phyloP scores from a whole-genome alignment of 805 yeast species.

The Nadsonia fulvescens region DNA sequence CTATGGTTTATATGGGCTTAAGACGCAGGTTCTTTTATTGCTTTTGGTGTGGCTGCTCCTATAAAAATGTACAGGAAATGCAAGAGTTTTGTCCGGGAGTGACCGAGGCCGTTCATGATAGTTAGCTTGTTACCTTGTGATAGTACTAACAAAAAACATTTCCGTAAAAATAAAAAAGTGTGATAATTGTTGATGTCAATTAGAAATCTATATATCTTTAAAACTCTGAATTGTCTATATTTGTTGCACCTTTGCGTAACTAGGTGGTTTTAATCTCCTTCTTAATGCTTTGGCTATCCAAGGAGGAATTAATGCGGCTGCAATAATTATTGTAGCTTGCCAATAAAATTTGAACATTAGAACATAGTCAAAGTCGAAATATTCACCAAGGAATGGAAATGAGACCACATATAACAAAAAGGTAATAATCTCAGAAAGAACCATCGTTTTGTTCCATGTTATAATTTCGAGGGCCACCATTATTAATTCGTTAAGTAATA shows the following conservation, averaged over 20 bases:
- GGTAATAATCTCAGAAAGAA: constrained; percentile 54
- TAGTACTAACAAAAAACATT: no score
- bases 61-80: no score
- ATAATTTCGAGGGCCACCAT: constrained; percentile 90
- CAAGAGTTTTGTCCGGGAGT: no score
- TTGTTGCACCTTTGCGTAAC: constrained; percentile 93
- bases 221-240: no score
- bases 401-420: constrained; percentile 48
- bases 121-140: no score
- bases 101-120: no score
- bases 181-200: no score
- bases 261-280: constrained; percentile 75
- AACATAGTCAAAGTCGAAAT: constrained; percentile 57
- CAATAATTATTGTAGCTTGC: constrained; percentile 46
- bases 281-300: constrained; percentile 69
- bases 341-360: constrained; percentile 40
- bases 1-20: no score
- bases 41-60: no score
- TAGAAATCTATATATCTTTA: not conserved
- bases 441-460: constrained; percentile 78
- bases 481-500: constrained; percentile 67
- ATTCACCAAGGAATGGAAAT: constrained; percentile 74
- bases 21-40: no score
- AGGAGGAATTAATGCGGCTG: constrained; percentile 67
- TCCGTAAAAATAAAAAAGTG: no score